These are phyloP conservation scores for Aspergillus quadrilineatus DNA, from an alignment of 2,329 filamentous ascomycete species.

Conservation along the genomic window DNA sequence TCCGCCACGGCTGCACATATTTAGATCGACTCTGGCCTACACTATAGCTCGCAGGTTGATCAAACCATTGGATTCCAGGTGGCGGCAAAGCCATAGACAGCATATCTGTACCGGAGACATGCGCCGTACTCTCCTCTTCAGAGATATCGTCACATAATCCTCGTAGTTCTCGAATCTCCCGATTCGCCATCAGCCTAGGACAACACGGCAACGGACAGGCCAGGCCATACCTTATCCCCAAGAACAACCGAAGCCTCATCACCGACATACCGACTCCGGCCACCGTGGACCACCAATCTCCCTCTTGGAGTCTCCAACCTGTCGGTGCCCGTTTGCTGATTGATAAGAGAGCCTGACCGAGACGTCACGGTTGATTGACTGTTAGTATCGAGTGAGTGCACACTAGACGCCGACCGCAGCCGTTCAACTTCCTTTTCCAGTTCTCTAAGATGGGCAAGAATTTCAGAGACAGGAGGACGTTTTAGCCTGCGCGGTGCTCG, in stretches of 20 bases:
- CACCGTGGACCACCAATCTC: not conserved
- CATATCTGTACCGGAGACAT: not conserved
- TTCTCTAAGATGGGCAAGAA: slow-evolving; percentile 17
- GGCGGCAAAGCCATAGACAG: not conserved
- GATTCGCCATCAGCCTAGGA: not conserved
- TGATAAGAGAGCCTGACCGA: not conserved
- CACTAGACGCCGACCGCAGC: slow-evolving; percentile 6
- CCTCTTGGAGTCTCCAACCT: not conserved
- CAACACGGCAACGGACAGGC: not conserved
- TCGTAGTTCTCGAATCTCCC: not conserved
- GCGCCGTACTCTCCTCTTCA: not conserved
- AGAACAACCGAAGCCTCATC: slow-evolving; percentile 21
- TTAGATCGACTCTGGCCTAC: not conserved
- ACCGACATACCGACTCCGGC: slow-evolving; percentile 18
- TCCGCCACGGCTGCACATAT: not conserved
- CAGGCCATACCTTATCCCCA: slow-evolving; percentile 15
- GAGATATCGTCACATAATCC: not conserved
- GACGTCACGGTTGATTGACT: not conserved
- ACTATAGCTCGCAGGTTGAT: not conserved
- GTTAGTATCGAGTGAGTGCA: not conserved
- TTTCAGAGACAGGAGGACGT: slow-evolving; percentile 20
- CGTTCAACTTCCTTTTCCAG: slow-evolving; percentile 22
- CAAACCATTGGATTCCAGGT: not conserved
- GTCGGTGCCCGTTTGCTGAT: not conserved
- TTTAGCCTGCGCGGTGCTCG: slow-evolving; percentile 21